Percentiles rank a stretch among this genome's conserved stretches.
These are phyloP conservation scores for Mucor sp. DNA, from an alignment of 371 early-diverging fungal species.

Conservation along the genomic window DNA sequence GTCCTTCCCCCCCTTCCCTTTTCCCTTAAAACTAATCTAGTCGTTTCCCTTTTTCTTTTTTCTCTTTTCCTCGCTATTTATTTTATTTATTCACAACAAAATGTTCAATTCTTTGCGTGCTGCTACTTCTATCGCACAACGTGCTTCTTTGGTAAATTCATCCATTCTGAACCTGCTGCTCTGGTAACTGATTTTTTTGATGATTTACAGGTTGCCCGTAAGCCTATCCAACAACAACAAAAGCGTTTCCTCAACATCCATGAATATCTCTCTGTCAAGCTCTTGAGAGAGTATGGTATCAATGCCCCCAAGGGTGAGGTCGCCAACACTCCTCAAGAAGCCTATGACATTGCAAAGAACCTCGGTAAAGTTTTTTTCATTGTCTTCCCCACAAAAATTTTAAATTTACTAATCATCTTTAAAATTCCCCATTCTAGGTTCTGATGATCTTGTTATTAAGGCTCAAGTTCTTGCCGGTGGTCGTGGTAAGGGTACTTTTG, in stretches of 20 bases:
- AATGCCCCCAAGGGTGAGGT: constrained; percentile 89
- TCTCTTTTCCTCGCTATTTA: constrained; percentile 1
- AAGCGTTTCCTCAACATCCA: constrained; percentile 95
- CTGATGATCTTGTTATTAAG: constrained; percentile 94
- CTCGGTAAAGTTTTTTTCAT: constrained; percentile 60
- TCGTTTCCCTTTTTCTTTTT: constrained; percentile 16
- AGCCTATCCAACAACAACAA: constrained; percentile 62
- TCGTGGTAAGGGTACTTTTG: constrained; percentile 97
- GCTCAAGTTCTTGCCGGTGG: constrained; percentile 99
- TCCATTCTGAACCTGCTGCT: not conserved
- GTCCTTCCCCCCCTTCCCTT: constrained; percentile 10
- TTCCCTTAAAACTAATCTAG: constrained; percentile 1
- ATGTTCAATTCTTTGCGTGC: constrained; percentile 62
- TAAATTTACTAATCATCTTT: constrained; percentile 2
- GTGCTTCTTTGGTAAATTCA: constrained; percentile 54
- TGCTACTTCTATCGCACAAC: constrained; percentile 53
- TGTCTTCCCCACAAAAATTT: constrained; percentile 2
- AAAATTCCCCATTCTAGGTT: constrained; percentile 40
- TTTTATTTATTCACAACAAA: constrained; percentile 11
- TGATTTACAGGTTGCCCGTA: constrained; percentile 47
- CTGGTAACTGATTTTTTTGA: not conserved
- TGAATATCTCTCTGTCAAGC: constrained; percentile 93
- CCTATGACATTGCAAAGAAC: constrained; percentile 81
- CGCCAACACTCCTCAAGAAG: constrained; percentile 89
- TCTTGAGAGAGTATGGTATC: constrained; percentile 91